These are phyloP conservation scores for Crucihimalaya himalaica DNA, from an alignment of 345 rosid genomes.

Conservation along the genomic window DNA sequence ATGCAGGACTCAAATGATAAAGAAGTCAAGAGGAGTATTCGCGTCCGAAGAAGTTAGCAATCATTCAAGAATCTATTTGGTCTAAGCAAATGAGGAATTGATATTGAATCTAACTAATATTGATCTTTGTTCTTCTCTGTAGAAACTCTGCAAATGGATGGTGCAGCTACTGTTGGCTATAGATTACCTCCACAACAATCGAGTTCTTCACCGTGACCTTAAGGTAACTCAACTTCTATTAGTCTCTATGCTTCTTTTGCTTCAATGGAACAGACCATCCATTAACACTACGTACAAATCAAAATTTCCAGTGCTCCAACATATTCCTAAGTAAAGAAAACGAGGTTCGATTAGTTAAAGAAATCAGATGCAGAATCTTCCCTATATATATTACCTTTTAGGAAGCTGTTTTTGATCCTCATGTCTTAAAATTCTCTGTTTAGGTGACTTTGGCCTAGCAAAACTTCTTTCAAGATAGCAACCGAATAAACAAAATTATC, in stretches of 20 bases:
- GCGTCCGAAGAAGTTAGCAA: slow-evolving; percentile 78
- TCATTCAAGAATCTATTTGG: slow-evolving; percentile 21
- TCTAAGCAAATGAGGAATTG: slow-evolving; percentile 1
- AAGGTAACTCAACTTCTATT: slow-evolving; percentile 51
- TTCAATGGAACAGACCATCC: slow-evolving; percentile 17
- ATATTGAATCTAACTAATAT: slow-evolving; percentile 6
- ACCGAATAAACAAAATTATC: no score
- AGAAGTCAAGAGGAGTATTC: slow-evolving; percentile 81
- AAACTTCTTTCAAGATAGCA: no score
- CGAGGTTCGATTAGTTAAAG: slow-evolving; percentile 80
- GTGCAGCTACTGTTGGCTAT: slow-evolving; percentile 86
- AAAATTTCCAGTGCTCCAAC: slow-evolving; percentile 85
- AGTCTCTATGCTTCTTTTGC: slow-evolving; percentile 21
- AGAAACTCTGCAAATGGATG: slow-evolving; percentile 96
- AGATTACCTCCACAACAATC: slow-evolving; percentile 91
- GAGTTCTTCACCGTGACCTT: slow-evolving; percentile 96
- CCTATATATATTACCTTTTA: background rate
- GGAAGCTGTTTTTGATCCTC: slow-evolving; percentile 7
- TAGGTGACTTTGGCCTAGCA: slow-evolving; percentile 99
- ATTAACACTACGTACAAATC: slow-evolving; percentile 30
- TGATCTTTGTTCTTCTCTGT: slow-evolving; percentile 33
- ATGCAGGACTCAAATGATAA: slow-evolving; percentile 79
- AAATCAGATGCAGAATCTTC: background rate
- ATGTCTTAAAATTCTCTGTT: background rate
- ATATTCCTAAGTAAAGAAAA: slow-evolving; percentile 92